phyloP scores from a whole-genome alignment of 352 stramenopile species.

The Phytophthora agathidicida region DNA sequence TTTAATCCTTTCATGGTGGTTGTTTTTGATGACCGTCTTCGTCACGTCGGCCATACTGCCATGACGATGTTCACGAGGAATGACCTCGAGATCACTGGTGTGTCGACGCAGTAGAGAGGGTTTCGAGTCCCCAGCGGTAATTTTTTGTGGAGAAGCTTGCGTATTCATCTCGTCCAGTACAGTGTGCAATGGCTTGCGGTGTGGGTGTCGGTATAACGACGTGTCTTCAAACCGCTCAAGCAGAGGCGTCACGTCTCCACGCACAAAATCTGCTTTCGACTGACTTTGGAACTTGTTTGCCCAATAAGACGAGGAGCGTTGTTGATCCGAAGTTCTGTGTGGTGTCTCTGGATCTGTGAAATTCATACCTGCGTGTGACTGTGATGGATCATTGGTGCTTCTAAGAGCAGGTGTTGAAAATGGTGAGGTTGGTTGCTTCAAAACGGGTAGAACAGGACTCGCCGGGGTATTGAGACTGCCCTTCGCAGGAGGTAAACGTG shows the following conservation, averaged over 20 bases:
- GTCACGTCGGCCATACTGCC: conserved; percentile 17
- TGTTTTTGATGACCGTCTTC: conserved; percentile 15
- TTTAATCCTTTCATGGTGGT: conserved; percentile 4
- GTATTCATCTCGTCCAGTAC: conserved; percentile 39
- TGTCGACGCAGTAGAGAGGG: conserved; percentile 17
- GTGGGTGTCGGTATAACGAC: conserved; percentile 37
- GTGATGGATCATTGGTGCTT: neutral
- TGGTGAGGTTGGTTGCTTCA: conserved; percentile 1
- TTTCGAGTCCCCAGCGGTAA: neutral
- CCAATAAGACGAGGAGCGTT: conserved; percentile 20
- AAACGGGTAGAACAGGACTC: neutral
- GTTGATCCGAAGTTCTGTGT: neutral
- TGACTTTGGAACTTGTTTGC: conserved; percentile 33
- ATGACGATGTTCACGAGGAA: conserved; percentile 1
- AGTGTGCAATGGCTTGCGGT: conserved; percentile 37
- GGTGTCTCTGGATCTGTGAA: neutral
- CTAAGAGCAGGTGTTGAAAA: conserved; percentile 19
- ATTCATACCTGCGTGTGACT: neutral
- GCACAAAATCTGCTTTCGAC: conserved; percentile 41
- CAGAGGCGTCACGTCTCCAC: conserved; percentile 33
- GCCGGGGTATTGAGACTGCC: neutral
- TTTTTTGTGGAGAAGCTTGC: neutral
- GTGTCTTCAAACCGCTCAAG: conserved; percentile 45
- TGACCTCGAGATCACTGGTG: conserved; percentile 16
- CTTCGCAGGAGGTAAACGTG: conserved; percentile 17